phyloP scores from a whole-genome alignment of 768 basidiomycete species.

The Serendipita sp. region DNA sequence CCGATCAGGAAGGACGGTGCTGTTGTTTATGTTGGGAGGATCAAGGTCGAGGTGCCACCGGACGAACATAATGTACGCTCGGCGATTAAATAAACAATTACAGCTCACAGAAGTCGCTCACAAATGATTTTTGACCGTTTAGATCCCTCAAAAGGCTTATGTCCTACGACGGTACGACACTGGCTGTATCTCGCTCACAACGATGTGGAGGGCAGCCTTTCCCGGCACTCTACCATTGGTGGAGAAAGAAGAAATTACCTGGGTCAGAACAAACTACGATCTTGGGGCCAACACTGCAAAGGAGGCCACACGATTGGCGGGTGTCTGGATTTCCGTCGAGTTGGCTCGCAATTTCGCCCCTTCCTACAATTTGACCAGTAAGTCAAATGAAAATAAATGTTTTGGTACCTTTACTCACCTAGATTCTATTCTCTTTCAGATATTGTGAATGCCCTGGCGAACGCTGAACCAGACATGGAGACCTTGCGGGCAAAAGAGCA shows the following conservation, averaged over 20 bases:
- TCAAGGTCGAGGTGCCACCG: not conserved
- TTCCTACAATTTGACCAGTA: slow-evolving; percentile 36
- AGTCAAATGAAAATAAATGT: not conserved
- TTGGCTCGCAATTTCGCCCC: slow-evolving; percentile 54
- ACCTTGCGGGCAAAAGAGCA: slow-evolving; percentile 17
- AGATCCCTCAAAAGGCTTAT: slow-evolving; percentile 58
- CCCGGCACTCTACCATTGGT: slow-evolving; percentile 61
- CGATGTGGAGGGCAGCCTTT: slow-evolving; percentile 93
- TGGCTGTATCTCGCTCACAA: slow-evolving; percentile 78
- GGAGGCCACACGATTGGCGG: slow-evolving; percentile 61
- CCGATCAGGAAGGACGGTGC: not conserved
- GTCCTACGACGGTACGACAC: slow-evolving; percentile 90
- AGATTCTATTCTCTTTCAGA: slow-evolving; percentile 8
- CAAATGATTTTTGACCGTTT: not conserved
- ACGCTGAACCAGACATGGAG: slow-evolving; percentile 13
- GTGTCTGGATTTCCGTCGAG: slow-evolving; percentile 63
- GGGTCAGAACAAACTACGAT: slow-evolving; percentile 71
- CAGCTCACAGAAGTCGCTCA: not conserved
- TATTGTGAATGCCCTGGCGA: slow-evolving; percentile 9
- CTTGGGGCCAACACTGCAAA: slow-evolving; percentile 53
- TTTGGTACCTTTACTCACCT: slow-evolving; percentile 5
- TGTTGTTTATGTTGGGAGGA: not conserved
- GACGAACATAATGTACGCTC: not conserved
- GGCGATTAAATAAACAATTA: not conserved
- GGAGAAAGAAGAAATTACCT: slow-evolving; percentile 64